Evolutionary conservation across 352 stramenopile species (phyloP).

Genomic region (Globisporangium cederbergense): DNA sequence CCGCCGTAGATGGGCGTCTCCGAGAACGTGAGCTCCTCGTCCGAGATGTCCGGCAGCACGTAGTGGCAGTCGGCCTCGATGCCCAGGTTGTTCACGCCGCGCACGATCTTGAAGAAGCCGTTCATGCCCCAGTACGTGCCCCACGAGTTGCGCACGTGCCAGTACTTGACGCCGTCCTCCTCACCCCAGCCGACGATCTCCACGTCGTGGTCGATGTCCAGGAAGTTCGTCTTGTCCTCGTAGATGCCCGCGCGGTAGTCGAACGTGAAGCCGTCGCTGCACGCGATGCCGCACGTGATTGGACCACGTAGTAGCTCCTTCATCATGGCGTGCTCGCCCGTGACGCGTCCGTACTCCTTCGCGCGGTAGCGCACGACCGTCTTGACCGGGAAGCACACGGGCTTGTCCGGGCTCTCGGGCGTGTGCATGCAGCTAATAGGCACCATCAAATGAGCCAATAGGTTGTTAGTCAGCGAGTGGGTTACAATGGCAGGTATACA

Average conservation of each 20-base stretch:
- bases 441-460: neutral
- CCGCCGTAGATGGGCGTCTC: conserved; percentile 59
- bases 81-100: conserved; percentile 80
- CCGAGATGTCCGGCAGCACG: conserved; percentile 54
- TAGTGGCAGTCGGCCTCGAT: conserved; percentile 87
- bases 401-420: conserved; percentile 18
- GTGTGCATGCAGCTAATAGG: conserved; percentile 37
- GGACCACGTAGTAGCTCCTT: conserved; percentile 72
- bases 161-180: conserved; percentile 85
- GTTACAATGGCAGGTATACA: neutral
- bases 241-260: conserved; percentile 91
- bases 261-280: conserved; percentile 53
- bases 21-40: conserved; percentile 55
- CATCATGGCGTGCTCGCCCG: conserved; percentile 57
- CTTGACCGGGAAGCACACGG: conserved; percentile 46
- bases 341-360: conserved; percentile 42
- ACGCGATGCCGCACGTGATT: conserved; percentile 89
- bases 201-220: conserved; percentile 81
- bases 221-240: conserved; percentile 64
- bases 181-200: conserved; percentile 92
- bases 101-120: conserved; percentile 90
- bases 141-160: conserved; percentile 92
- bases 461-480: neutral
- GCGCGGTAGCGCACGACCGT: conserved; percentile 51
- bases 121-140: conserved; percentile 90